Evolutionary conservation across 1,139 yeast genomes (phyloP).

Genomic region (Yamadazyma siamensis): DNA sequence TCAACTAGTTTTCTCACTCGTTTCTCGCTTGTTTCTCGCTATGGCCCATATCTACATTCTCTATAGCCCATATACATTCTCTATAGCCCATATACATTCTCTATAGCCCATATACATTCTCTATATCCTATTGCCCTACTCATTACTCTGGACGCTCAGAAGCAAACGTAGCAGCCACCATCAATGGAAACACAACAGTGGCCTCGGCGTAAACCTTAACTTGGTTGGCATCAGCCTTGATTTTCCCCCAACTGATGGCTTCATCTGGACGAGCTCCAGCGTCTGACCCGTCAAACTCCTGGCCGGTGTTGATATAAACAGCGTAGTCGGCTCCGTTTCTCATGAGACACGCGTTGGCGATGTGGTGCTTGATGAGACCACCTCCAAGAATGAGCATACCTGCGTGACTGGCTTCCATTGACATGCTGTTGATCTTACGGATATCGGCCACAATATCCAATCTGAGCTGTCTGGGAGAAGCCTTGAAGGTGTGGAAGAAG

Average conservation of each 20-base stretch:
- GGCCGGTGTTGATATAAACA: conserved; percentile 95
- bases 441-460: conserved; percentile 93
- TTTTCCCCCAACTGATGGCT: conserved; percentile 98
- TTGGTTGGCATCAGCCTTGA: conserved; percentile 86
- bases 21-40: too few relatives aligned
- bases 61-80: too few relatives aligned
- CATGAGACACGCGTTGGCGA: conserved; percentile 97
- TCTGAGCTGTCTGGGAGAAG: conserved; percentile 85
- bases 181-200: conserved; percentile 90
- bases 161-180: conserved; percentile 97
- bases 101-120: not conserved
- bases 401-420: conserved; percentile 93
- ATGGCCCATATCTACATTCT: too few relatives aligned
- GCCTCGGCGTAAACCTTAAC: conserved; percentile 96
- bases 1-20: too few relatives aligned
- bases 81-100: not conserved
- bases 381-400: conserved; percentile 98
- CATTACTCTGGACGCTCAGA: conserved; percentile 25
- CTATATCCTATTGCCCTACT: not conserved
- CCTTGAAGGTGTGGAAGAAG: conserved; percentile 94
- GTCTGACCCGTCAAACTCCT: conserved; percentile 97
- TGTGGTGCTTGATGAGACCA: conserved; percentile 94
- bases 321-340: conserved; percentile 99
- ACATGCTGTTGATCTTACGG: conserved; percentile 82
- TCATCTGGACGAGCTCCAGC: conserved; percentile 99